Percentiles rank a stretch among this genome's conserved stretches.
phyloP scores from a whole-genome alignment of 2,329 filamentous ascomycete genomes.

The Coleophoma cylindrospora region DNA sequence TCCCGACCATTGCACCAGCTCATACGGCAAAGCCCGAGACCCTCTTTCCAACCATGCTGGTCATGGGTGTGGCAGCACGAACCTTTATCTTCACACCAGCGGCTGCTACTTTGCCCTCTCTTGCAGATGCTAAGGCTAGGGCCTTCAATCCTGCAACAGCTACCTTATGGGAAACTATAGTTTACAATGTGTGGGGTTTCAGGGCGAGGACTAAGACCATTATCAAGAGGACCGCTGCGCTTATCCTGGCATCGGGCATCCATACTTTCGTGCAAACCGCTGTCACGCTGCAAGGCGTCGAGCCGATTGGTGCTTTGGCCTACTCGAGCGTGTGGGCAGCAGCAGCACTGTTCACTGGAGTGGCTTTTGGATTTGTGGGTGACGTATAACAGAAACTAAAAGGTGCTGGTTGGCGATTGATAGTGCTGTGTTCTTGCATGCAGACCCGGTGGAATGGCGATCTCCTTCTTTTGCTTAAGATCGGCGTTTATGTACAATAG shows the following conservation, averaged over 20 bases:
- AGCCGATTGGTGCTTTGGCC: constrained; percentile 60
- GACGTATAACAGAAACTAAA: constrained; percentile 31
- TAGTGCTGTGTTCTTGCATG: no score
- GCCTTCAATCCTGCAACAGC: constrained; percentile 62
- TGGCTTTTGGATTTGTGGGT: constrained; percentile 46
- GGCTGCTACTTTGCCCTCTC: constrained; percentile 42
- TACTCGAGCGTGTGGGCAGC: constrained; percentile 75
- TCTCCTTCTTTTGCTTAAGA: no score
- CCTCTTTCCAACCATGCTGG: constrained; percentile 50
- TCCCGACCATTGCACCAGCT: constrained; percentile 64
- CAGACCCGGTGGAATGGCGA: no score
- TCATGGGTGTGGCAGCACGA: constrained; percentile 65
- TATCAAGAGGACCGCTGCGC: constrained; percentile 57
- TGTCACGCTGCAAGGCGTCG: constrained; percentile 65
- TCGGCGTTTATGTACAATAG: no score
- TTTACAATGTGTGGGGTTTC: constrained; percentile 69
- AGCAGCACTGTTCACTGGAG: constrained; percentile 55
- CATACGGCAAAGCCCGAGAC: constrained; percentile 58
- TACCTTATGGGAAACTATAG: constrained; percentile 63
- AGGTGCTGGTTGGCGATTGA: not conserved
- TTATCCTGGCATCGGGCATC: constrained; percentile 50
- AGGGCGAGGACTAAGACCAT: constrained; percentile 56
- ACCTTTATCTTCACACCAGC: constrained; percentile 74
- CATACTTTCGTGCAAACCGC: constrained; percentile 61
- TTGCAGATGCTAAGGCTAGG: constrained; percentile 44